Evolutionary conservation across 129 eudicot species (phyloP).

Genomic region (Sambucus nigra): DNA sequence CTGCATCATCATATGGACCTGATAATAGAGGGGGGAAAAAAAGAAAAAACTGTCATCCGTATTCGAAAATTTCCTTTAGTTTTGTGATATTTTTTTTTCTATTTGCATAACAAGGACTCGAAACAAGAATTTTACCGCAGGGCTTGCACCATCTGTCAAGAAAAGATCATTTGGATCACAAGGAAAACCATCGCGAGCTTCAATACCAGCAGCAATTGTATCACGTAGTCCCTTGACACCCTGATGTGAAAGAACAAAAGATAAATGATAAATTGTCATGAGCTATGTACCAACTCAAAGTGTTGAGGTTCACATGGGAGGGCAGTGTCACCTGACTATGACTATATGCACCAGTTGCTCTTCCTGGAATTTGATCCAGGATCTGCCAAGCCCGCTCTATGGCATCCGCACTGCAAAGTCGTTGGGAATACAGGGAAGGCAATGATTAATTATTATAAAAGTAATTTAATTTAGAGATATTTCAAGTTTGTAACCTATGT

Average conservation of each 20-base stretch:
- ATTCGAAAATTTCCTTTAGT: not conserved
- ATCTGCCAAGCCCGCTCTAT: slow-evolving; percentile 66
- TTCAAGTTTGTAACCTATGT: too few relatives aligned
- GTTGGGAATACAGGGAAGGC: too few relatives aligned
- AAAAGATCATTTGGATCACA: slow-evolving; percentile 80
- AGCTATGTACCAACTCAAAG: not conserved
- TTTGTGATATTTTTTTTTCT: not conserved
- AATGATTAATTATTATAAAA: too few relatives aligned
- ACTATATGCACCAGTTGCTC: slow-evolving; percentile 98
- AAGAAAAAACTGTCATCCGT: not conserved
- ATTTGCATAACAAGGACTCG: not conserved
- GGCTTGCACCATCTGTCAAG: slow-evolving; percentile 97
- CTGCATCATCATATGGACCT: slow-evolving; percentile 99
- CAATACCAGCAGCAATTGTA: slow-evolving; percentile 83
- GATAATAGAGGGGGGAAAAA: not conserved
- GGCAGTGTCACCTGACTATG: slow-evolving; percentile 74
- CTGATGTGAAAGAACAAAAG: slow-evolving; percentile 28
- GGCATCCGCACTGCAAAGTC: slow-evolving; percentile 55
- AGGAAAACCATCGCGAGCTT: slow-evolving; percentile 94
- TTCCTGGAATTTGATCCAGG: slow-evolving; percentile 88
- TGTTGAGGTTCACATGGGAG: not conserved
- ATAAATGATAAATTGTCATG: not conserved
- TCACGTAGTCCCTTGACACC: slow-evolving; percentile 91
- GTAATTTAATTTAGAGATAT: too few relatives aligned
- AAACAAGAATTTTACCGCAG: slow-evolving; percentile 40